These are phyloP conservation scores for Solanum chilense DNA, from an alignment of 257 asterid genomes.

Conservation along the genomic window DNA sequence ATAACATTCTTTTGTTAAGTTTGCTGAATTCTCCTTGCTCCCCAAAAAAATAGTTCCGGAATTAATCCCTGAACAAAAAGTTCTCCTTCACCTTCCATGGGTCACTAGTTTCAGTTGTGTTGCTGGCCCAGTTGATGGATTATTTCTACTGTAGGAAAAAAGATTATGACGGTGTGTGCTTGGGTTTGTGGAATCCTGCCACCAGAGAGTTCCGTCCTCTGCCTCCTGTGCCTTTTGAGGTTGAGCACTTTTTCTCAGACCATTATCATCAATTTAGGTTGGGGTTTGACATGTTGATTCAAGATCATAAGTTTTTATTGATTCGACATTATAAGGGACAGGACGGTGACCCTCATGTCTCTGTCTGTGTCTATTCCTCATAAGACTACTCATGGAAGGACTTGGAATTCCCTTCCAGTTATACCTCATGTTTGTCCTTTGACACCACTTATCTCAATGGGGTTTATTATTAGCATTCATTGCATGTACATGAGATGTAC, in stretches of 20 bases:
- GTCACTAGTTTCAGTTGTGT: background rate
- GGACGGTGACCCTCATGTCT: too few species aligned
- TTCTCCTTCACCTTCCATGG: background rate
- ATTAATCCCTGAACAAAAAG: background rate
- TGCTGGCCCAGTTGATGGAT: background rate
- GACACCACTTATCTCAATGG: background rate
- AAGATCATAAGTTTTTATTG: background rate
- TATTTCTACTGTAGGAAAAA: background rate
- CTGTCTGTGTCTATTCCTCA: too few species aligned
- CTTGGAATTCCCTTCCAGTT: background rate
- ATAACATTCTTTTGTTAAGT: too few species aligned
- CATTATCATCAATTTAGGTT: background rate
- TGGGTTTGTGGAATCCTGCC: background rate
- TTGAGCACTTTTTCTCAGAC: too few species aligned
- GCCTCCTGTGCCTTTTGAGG: background rate
- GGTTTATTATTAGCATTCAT: background rate
- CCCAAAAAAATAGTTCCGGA: background rate
- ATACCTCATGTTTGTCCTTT: too few species aligned
- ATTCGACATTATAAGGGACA: background rate
- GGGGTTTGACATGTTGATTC: background rate
- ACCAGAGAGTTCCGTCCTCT: constrained; percentile 14
- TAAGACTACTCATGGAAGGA: background rate
- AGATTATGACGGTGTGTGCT: background rate
- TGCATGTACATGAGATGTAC: background rate
- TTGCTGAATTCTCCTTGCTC: background rate